Evolutionary conservation across 768 basidiomycete species (phyloP).

Genomic region (Auricularia sp.): DNA sequence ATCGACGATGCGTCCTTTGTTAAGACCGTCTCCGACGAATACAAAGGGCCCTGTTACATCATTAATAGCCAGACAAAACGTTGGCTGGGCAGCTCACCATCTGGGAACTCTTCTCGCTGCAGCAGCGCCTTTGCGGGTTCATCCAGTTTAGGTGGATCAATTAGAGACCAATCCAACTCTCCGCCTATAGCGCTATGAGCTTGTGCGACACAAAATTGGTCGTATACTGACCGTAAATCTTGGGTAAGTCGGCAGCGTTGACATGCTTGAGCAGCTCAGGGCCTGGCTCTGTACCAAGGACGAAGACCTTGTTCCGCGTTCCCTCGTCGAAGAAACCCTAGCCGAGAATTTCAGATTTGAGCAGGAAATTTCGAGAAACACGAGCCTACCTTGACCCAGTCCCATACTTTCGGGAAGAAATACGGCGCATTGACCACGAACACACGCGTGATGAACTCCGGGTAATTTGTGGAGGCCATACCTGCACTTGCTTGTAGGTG

Average conservation of each 20-base stretch:
- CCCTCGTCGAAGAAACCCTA: slow-evolving; percentile 74
- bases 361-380: no score
- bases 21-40: not conserved
- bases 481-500: slow-evolving; percentile 68
- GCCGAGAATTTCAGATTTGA: no score
- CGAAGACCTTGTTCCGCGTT: slow-evolving; percentile 66
- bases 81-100: not conserved
- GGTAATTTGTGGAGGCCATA: slow-evolving; percentile 71
- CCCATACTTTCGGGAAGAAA: slow-evolving; percentile 78
- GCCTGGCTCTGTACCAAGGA: slow-evolving; percentile 54
- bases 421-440: slow-evolving; percentile 69
- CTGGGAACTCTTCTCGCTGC: not conserved
- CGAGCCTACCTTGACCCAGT: slow-evolving; percentile 58
- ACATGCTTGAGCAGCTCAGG: slow-evolving; percentile 42
- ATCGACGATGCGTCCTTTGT: not conserved
- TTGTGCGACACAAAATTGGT: not conserved
- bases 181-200: not conserved
- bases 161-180: not conserved
- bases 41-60: not conserved
- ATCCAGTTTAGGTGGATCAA: not conserved
- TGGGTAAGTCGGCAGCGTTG: slow-evolving; percentile 43
- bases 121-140: not conserved
- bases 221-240: slow-evolving; percentile 41
- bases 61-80: not conserved
- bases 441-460: slow-evolving; percentile 44